Percentiles rank a stretch among this genome's conserved stretches.
These are phyloP conservation scores for Lentinula detonsa DNA, from an alignment of 768 basidiomycete species.

Conservation along the genomic window DNA sequence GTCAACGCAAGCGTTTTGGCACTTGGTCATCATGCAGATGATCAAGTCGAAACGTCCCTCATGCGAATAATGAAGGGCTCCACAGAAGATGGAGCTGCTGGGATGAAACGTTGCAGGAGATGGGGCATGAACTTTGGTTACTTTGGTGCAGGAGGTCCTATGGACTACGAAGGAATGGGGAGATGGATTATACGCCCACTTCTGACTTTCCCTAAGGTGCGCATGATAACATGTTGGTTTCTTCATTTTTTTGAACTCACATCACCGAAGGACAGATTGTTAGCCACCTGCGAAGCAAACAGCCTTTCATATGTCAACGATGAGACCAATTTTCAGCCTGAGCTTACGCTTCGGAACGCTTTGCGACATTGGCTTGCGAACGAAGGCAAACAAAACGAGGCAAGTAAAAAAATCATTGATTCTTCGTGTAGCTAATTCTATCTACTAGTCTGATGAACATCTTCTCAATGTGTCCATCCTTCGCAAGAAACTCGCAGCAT, in stretches of 20 bases:
- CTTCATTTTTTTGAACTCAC: background rate
- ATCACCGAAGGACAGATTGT: conserved; percentile 57
- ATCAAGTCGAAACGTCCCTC: conserved; percentile 77
- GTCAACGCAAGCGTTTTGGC: conserved; percentile 39
- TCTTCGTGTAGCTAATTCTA: background rate
- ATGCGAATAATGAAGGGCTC: conserved; percentile 62
- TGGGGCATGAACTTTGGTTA: conserved; percentile 69
- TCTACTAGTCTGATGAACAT: conserved; percentile 1
- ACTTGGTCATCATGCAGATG: conserved; percentile 75
- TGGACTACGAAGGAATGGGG: conserved; percentile 53
- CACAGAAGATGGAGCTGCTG: conserved; percentile 49
- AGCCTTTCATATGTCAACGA: conserved; percentile 59
- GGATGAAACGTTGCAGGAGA: conserved; percentile 61
- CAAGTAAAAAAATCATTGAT: background rate
- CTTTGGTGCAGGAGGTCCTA: conserved; percentile 27
- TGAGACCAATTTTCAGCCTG: conserved; percentile 69
- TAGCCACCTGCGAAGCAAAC: conserved; percentile 69
- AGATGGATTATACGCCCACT: conserved; percentile 72
- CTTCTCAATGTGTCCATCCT: background rate
- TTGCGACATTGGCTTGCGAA: conserved; percentile 45
- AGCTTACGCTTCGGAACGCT: conserved; percentile 65
- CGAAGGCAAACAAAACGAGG: conserved; percentile 6
- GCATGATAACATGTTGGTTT: too few relatives aligned
- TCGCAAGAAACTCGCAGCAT: conserved; percentile 1
- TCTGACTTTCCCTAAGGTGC: conserved; percentile 63